Percentiles rank a stretch among this genome's conserved stretches.
These are phyloP conservation scores for Pseudopithomyces maydicus DNA, from an alignment of 2,329 filamentous ascomycete genomes.

Conservation along the genomic window DNA sequence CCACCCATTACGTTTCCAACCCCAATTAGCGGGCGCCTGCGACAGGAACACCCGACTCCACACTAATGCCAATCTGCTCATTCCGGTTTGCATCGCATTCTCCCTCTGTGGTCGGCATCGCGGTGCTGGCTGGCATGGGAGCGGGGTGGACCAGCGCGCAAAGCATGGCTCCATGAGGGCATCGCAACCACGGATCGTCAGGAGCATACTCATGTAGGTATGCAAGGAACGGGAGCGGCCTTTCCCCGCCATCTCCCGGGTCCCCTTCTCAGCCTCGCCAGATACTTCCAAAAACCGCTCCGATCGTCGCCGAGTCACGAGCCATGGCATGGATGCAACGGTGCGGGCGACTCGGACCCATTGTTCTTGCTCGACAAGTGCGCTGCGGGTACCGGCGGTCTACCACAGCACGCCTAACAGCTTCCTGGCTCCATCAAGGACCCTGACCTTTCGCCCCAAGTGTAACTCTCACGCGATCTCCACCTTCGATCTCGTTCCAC, in stretches of 20 bases:
- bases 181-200: neutral
- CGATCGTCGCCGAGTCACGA: neutral
- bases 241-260: neutral
- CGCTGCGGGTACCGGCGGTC: constrained; percentile 1
- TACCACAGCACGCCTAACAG: neutral
- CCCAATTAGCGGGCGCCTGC: neutral
- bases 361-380: neutral
- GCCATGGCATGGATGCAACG: neutral
- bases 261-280: neutral
- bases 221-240: neutral
- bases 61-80: neutral
- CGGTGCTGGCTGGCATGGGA: neutral
- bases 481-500: neutral
- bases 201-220: neutral
- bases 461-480: neutral
- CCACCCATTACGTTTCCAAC: constrained; percentile 6
- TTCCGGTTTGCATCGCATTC: neutral
- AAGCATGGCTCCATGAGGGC: neutral
- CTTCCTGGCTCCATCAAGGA: no score
- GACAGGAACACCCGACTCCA: neutral
- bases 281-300: neutral
- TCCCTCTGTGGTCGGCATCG: neutral
- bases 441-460: neutral
- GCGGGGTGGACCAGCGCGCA: neutral
- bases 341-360: neutral